phyloP scores from a whole-genome alignment of 2,329 filamentous ascomycete genomes.

The Arthrobotrys pseudoclavata region DNA sequence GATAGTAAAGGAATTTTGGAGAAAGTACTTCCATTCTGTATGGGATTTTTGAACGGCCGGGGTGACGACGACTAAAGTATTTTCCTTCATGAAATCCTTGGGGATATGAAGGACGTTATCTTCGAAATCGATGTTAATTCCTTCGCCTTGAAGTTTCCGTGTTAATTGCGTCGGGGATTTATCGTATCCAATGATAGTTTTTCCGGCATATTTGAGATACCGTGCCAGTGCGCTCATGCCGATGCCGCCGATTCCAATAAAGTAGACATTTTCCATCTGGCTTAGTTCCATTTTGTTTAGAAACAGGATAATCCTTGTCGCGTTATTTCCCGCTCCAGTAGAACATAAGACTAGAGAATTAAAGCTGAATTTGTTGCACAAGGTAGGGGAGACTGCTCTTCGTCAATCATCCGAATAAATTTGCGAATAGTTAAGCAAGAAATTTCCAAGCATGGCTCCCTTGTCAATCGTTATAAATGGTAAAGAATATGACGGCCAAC shows the following conservation, averaged over 20 bases:
- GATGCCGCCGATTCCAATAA: constrained; percentile 29
- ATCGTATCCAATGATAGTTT: constrained; percentile 26
- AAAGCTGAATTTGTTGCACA: no score
- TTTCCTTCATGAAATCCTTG: not conserved
- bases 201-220: constrained; percentile 12
- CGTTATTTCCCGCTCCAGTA: no score
- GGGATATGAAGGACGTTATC: constrained; percentile 1
- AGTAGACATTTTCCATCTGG: constrained; percentile 23
- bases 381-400: no score
- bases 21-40: constrained; percentile 7
- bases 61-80: constrained; percentile 9
- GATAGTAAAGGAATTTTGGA: not conserved
- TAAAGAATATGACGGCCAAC: no score
- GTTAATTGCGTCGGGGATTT: constrained; percentile 20
- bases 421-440: no score
- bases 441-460: no score
- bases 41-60: constrained; percentile 7
- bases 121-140: not conserved
- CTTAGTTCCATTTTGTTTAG: not conserved
- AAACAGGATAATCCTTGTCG: no score
- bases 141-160: constrained; percentile 4
- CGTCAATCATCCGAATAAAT: no score
- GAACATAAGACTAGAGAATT: no score
- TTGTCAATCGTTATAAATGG: no score
- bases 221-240: constrained; percentile 23